Conservation (phyloP, 805 yeast species). For the Ogataea dorogensis region DNA sequence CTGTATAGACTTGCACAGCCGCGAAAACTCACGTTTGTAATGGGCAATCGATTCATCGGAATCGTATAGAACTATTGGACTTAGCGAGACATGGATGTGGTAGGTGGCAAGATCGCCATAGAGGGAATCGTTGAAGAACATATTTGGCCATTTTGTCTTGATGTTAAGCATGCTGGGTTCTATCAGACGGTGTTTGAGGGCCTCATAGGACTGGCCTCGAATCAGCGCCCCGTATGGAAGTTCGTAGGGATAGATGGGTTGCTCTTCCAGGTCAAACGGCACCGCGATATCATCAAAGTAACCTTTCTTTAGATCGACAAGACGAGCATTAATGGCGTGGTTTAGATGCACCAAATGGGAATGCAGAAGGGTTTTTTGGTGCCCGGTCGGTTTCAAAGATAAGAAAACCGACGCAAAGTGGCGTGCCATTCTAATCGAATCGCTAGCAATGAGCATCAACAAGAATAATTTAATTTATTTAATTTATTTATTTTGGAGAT, state of each 20-base stretch:
- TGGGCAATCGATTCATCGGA: slow-evolving; percentile 6
- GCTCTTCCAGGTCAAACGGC: slow-evolving; percentile 15
- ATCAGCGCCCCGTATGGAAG: slow-evolving; percentile 26
- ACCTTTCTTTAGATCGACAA: slow-evolving; percentile 22
- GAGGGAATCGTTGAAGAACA: slow-evolving; percentile 19
- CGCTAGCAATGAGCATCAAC: slow-evolving; percentile 6
- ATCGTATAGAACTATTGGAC: slow-evolving; percentile 28
- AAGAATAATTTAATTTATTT: background rate
- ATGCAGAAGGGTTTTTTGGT: slow-evolving; percentile 16
- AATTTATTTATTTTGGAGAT: slow-evolving; percentile 3
- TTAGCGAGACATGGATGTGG: slow-evolving; percentile 23
- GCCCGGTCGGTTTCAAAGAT: slow-evolving; percentile 14
- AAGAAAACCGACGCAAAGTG: slow-evolving; percentile 19
- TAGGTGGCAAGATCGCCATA: slow-evolving; percentile 14
- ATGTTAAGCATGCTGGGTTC: slow-evolving; percentile 21
- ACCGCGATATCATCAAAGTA: slow-evolving; percentile 21
- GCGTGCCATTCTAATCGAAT: background rate
- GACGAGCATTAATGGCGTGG: slow-evolving; percentile 16
- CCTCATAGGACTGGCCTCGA: slow-evolving; percentile 20
- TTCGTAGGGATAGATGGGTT: slow-evolving; percentile 20
- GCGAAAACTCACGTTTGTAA: slow-evolving; percentile 15
- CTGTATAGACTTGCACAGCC: slow-evolving; percentile 10
- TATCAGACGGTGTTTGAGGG: slow-evolving; percentile 18
- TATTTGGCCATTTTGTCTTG: slow-evolving; percentile 24
- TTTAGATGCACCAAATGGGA: slow-evolving; percentile 18